Evolutionary conservation across 2,329 filamentous ascomycete species (phyloP).

Genomic region (Emmonsiellopsis sp.): DNA sequence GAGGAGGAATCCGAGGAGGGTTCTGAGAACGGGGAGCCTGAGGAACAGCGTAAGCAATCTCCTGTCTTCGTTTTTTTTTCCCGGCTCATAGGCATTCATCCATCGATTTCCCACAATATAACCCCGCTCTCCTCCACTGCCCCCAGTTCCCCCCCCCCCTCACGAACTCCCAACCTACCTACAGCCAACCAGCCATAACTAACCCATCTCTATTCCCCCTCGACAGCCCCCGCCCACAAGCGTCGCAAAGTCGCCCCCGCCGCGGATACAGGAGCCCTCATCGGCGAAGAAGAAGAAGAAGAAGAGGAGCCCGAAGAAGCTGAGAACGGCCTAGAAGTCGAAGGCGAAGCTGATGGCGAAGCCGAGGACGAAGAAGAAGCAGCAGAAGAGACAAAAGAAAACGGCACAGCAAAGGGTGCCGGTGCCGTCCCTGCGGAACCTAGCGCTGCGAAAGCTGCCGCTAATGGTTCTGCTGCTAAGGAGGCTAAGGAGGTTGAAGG

Average conservation of each 20-base stretch:
- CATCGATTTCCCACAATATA: neutral
- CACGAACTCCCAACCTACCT: no score
- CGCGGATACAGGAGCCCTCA: neutral
- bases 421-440: no score
- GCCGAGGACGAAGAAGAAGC: conserved; percentile 16
- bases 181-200: neutral
- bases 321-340: conserved; percentile 12
- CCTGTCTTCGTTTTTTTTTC: neutral
- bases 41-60: conserved; percentile 10
- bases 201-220: neutral
- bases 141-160: neutral
- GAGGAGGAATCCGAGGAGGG: conserved; percentile 18
- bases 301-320: conserved; percentile 11
- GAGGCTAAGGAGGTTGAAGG: conserved; percentile 30
- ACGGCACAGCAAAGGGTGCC: conserved; percentile 12
- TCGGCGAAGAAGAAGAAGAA: conserved; percentile 14
- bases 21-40: conserved; percentile 6
- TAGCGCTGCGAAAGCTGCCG: neutral
- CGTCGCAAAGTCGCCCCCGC: conserved; percentile 19
- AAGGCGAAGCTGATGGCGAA: conserved; percentile 14
- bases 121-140: neutral
- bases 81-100: neutral
- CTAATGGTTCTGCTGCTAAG: conserved; percentile 19
- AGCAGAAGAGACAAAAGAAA: conserved; percentile 11
- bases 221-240: conserved; percentile 17